Conservation (phyloP, 768 basidiomycete genomes). For the Auricularia sp. region DNA sequence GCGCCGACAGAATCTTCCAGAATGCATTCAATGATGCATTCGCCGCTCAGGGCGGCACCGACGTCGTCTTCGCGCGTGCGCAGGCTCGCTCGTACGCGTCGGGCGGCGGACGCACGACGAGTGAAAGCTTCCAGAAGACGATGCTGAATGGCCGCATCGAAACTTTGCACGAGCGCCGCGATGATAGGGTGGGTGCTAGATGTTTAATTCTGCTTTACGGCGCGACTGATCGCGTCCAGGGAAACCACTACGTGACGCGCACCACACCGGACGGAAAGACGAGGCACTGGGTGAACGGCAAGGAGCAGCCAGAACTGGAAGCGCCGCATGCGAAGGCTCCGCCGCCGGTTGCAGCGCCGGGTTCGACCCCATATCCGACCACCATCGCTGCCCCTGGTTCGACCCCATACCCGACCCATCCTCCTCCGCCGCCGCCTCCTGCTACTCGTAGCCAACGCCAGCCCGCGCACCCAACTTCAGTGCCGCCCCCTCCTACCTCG, state of each 20-base stretch:
- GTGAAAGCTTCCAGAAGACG: not conserved
- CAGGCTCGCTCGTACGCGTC: no score
- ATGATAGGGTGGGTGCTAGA: not conserved
- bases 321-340: not conserved
- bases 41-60: not conserved
- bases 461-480: no score
- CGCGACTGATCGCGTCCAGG: conserved; percentile 31
- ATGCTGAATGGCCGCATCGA: not conserved
- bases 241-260: conserved; percentile 63
- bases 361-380: not conserved
- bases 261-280: conserved; percentile 59
- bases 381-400: not conserved
- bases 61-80: no score
- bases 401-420: not conserved
- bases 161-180: not conserved
- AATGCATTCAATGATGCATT: not conserved
- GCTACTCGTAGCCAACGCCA: no score
- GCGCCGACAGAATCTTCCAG: not conserved
- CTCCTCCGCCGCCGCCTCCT: no score
- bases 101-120: not conserved
- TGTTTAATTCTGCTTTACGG: not conserved
- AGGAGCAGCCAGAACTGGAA: conserved; percentile 27
- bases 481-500: no score
- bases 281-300: conserved; percentile 56
- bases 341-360: not conserved